phyloP scores from a whole-genome alignment of 352 stramenopile genomes.

The Phytopythium oedochilum region DNA sequence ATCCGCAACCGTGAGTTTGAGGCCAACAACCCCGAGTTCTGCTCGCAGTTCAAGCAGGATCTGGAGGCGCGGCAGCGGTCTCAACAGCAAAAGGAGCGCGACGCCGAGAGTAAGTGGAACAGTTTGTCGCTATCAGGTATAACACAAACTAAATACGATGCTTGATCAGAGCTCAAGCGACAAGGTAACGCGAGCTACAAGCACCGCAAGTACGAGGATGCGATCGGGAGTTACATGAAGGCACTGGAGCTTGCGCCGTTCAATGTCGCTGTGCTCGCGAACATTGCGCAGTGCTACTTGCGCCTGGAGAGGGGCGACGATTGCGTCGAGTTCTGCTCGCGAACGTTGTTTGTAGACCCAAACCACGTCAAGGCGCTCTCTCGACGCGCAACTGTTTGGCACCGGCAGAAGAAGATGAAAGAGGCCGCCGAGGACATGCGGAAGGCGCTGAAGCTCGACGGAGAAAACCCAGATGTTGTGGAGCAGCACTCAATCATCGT shows the following conservation, averaged over 20 bases:
- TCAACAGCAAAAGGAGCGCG: constrained; percentile 41
- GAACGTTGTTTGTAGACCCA: constrained; percentile 51
- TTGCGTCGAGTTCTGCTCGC: constrained; percentile 63
- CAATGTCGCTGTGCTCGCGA: constrained; percentile 55
- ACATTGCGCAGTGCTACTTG: constrained; percentile 65
- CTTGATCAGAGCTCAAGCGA: constrained; percentile 39
- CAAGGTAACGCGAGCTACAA: constrained; percentile 64
- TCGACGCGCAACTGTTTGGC: constrained; percentile 44
- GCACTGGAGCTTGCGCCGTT: constrained; percentile 53
- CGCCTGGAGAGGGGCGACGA: constrained; percentile 44
- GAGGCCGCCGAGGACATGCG: constrained; percentile 52
- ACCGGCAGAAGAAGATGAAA: constrained; percentile 41
- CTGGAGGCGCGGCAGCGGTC: constrained; percentile 51
- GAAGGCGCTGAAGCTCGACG: constrained; percentile 34
- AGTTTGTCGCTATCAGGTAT: not conserved
- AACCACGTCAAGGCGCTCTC: constrained; percentile 69
- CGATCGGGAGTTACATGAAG: constrained; percentile 69
- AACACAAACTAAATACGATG: not conserved
- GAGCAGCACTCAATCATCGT: constrained; percentile 74
- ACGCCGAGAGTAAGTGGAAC: constrained; percentile 42
- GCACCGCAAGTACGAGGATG: constrained; percentile 39
- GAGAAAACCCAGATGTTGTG: constrained; percentile 51
- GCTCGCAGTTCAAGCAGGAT: constrained; percentile 72
- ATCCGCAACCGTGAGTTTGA: constrained; percentile 71
- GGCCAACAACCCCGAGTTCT: constrained; percentile 73